Conservation (phyloP, 108 stramenopile genomes). For the Cyclostephanos tholiformis region DNA sequence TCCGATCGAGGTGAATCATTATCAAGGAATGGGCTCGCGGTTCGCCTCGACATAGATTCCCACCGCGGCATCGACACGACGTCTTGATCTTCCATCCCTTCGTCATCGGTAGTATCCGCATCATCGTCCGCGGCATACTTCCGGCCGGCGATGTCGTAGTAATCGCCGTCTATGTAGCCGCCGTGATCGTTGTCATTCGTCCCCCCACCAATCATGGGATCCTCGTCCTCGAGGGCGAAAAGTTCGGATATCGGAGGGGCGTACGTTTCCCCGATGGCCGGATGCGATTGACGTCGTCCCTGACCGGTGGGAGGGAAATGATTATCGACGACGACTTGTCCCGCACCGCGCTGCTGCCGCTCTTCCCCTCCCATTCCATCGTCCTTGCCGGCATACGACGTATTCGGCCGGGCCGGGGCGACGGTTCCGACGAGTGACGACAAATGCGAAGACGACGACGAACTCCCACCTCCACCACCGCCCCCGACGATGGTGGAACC, state of each 20-base stretch:
- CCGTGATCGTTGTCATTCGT: neutral
- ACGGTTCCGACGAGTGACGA: too few relatives aligned
- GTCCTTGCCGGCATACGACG: neutral
- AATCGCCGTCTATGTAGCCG: conserved; percentile 1
- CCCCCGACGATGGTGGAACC: conserved; percentile 22
- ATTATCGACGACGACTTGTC: neutral
- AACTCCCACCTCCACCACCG: too few relatives aligned
- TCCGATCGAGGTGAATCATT: neutral
- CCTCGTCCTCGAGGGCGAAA: conserved; percentile 29
- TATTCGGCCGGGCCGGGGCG: too few relatives aligned
- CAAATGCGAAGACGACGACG: too few relatives aligned
- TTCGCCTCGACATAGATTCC: neutral
- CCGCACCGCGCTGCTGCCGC: conserved; percentile 10
- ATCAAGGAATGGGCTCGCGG: neutral
- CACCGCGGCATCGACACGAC: neutral
- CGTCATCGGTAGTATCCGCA: conserved; percentile 14
- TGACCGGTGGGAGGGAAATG: neutral
- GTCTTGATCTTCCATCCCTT: neutral
- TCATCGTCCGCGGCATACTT: neutral
- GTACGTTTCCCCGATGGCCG: conserved; percentile 21
- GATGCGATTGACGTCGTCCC: neutral
- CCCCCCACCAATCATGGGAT: neutral
- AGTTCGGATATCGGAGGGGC: conserved; percentile 49
- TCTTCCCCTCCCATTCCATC: conserved; percentile 14
- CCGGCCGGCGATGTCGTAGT: neutral